Evolutionary conservation across 2,329 filamentous ascomycete species (phyloP), one percentile per base, ranked within the genome.

Genomic region (Niveomyces coronatus): DNA sequence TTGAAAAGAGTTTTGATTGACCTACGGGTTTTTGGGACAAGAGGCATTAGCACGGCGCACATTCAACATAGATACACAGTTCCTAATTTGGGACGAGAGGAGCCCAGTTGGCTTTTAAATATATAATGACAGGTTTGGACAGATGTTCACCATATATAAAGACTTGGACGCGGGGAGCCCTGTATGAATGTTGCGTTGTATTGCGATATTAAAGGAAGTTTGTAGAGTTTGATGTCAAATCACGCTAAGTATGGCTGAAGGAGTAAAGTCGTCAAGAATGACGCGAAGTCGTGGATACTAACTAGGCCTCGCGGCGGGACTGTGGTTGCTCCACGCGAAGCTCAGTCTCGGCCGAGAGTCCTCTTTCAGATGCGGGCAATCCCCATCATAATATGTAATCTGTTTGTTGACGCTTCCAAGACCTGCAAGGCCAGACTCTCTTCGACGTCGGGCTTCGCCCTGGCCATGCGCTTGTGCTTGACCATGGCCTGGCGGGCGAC

Each of bases 401-500:
- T 61, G 44, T 61, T 49, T 3, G 58, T 57, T 8, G 71, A 74
- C 19, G 60, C 54, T 9, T 60, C 55, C 44, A 76, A 52, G 11
- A 64, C 52, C 8, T 63, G 56, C 18, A 56, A 56, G 10, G 70
- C 71, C 35, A 59, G 48, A 4, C 48, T 51, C 29, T 74, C 70
- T 9, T 48, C 44, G 16, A 53, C 50, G 13, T 62, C 55, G 1
- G 44, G 45, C 42, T 52, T 57, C 19, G 49, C 39, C 41, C 50
- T 56, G n/a, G 53, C 54, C 26, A 48, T 54, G 35, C 57, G 61
- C 48, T 60, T 65, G 39, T 57, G 60, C 47, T 58, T 65, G 3
- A 62, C 56, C 51, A 71, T 75, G 9, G 58, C 54, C 43, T 64
- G 57, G 14, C 73, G 57, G n/a, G 68, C 68, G 31, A 52, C 51